Evolutionary conservation across 1,139 yeast species (phyloP), one percentile per base, ranked within the genome.

Genomic region (Candida gigantensis): DNA sequence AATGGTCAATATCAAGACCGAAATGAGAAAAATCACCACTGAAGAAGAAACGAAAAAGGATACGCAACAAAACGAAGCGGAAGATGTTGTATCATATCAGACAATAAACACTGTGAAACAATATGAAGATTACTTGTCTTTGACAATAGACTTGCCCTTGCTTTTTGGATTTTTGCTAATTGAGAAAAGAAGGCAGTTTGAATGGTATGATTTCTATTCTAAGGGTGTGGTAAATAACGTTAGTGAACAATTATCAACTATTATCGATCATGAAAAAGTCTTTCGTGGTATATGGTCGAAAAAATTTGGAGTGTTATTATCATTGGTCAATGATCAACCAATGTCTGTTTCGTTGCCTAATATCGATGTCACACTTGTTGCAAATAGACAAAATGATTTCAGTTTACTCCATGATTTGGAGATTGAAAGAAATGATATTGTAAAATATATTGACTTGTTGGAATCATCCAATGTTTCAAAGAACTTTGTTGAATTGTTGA

Each of bases 161-260:
- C 61, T 88, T 1, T 87, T 86, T 55, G 97, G 97, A 1, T 74
- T 85, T 19, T 72, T 81, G 54, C 54, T 87, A 16, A 74, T 89
- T 29, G 96, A 90, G 51, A 70, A 68, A 33, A 60, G 84, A 38
- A 72, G 95, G 36, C 81, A 92, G 44, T 64, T 65, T 29, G 80
- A 79, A 45, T 87, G 95, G 94, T 64, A 72, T 17, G 72, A 72
- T 34, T 69, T 68, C 43, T 75, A 75, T 34, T 58, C 84, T 28
- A 71, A 72, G 39, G 72, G 73, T 1, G 54, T 78, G 1, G 72
- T 74, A 0, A 64, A 66, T 25, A 73, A 71, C 36, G 67, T 82
- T 0, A 74, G 79, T 25, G 89, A 82, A 46, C 79, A 76, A 39
- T 61, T 84, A 39, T 77, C 84, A 6, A 58, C 70, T 31, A 58